These are phyloP conservation scores for Herpetomonas samuelpessoai DNA, from an alignment of 208 protist species.

Conservation along the genomic window DNA sequence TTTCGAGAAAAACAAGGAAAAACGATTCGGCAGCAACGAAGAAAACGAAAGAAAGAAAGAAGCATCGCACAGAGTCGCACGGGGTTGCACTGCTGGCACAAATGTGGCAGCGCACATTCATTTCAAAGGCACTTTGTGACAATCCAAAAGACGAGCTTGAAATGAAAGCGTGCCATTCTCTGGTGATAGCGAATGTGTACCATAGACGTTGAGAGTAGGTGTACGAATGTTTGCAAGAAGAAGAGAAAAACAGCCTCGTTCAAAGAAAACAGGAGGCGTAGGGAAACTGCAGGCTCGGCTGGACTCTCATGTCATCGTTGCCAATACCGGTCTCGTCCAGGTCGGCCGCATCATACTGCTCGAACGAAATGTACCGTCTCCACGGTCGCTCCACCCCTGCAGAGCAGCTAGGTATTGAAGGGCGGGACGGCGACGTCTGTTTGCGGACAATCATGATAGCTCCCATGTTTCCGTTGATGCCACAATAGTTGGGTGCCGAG, in stretches of 20 bases:
- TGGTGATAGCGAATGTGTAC: too few species aligned
- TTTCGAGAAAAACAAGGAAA: not conserved
- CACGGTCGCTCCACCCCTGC: not conserved
- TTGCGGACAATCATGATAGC: slow-evolving; percentile 17
- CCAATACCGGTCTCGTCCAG: slow-evolving; percentile 6
- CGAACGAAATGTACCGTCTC: slow-evolving; percentile 13
- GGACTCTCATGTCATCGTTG: not conserved
- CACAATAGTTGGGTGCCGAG: slow-evolving; percentile 78
- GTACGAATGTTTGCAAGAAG: too few species aligned
- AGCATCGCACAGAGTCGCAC: too few species aligned
- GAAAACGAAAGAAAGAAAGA: slow-evolving; percentile 1
- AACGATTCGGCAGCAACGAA: not conserved
- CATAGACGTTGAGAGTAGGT: too few species aligned
- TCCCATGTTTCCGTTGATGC: slow-evolving; percentile 39
- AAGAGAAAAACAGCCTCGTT: too few species aligned
- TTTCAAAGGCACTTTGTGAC: too few species aligned
- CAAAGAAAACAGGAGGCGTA: slow-evolving; percentile 27
- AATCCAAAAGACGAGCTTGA: too few species aligned
- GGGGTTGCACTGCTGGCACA: too few species aligned
- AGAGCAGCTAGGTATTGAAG: not conserved
- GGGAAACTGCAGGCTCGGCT: slow-evolving; percentile 16
- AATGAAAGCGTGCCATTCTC: too few species aligned
- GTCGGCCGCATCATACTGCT: slow-evolving; percentile 35
- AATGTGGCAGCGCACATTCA: too few species aligned
- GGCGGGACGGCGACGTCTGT: not conserved